Base-by-base conservation (phyloP, 148 eudicot genomes). In the Chenopodium quinoa region DNA sequence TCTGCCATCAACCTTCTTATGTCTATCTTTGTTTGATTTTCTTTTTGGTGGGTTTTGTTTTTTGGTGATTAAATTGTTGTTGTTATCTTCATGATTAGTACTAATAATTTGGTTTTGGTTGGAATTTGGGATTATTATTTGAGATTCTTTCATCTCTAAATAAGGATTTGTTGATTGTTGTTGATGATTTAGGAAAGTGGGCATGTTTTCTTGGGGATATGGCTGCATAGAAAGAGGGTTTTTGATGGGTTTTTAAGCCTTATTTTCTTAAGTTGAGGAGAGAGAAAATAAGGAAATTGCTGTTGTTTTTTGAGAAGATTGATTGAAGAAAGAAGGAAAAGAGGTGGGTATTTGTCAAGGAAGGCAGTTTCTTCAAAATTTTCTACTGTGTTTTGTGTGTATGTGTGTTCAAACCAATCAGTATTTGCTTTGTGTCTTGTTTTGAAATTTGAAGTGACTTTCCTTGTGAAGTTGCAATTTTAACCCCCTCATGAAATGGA, bases 1-100 rank as follows among this genome's bases (percentile, higher is more conserved):
- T 78, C 93, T 84, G 14, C 93, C 93, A 78, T 91, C 91, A 19
- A 91, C 93, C 29, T 91, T 91, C 40, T 86, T 91, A 79, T 91
- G 93, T 73, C 93, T 83, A 29, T 91, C 93, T 79, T 91, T 91
- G 86, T 77, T 91, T 40, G 91, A 86, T 48, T 88, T 89, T 83
- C 90, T 83, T 68, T 86, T 89, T 60, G 90, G 86, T 56, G 83
- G 82, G 82, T 67, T 83, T 79, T 23, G 23, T 6, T 83, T 83
- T 22, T 83, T 79, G n/a, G 2, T 50, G 7, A 11, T 73, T 25
- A 1, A n/a, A 54, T 22, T 83, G 31, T 64, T 48, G 29, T 9
- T 83, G 32, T 65, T 23, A 17, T 52, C 75, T 73, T 63, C 75
- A 64, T 48, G 14, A 46, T 62, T 13, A 72, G 47, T 12, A 11